phyloP scores from a whole-genome alignment of 2,329 filamentous ascomycete genomes.

The Aspergillus piperis region DNA sequence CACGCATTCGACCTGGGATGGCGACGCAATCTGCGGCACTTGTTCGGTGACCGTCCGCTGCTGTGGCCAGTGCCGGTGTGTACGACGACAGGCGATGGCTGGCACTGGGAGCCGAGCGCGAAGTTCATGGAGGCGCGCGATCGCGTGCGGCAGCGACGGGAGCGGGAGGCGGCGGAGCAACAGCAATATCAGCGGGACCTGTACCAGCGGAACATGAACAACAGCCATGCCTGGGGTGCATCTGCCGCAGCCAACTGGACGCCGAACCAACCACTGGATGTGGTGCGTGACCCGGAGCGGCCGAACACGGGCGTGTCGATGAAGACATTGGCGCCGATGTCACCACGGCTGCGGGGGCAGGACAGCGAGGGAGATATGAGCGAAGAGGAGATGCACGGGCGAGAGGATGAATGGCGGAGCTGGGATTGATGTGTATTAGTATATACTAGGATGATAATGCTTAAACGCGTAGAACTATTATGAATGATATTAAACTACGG shows the following conservation, averaged over 20 bases:
- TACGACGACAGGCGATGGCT: conserved; percentile 89
- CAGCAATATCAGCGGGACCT: conserved; percentile 38
- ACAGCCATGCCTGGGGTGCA: conserved; percentile 31
- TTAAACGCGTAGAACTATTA: too few relatives aligned
- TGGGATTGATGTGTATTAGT: conserved; percentile 34
- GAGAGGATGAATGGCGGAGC: conserved; percentile 42
- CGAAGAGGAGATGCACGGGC: conserved; percentile 8
- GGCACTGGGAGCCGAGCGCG: conserved; percentile 85
- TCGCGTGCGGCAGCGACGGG: conserved; percentile 30
- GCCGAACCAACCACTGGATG: conserved; percentile 21
- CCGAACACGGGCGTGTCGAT: conserved; percentile 46
- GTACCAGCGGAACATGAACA: conserved; percentile 38
- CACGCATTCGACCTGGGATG: conserved; percentile 92
- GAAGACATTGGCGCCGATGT: conserved; percentile 44
- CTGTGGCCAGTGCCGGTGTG: conserved; percentile 80
- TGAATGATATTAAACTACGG: not conserved
- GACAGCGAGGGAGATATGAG: not conserved
- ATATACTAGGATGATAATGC: too few relatives aligned
- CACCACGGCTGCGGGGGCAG: conserved; percentile 39
- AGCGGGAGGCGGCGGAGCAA: conserved; percentile 32
- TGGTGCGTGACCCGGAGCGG: conserved; percentile 29
- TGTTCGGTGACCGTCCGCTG: conserved; percentile 73
- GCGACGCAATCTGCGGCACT: conserved; percentile 73
- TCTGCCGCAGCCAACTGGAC: conserved; percentile 23
- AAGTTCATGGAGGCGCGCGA: conserved; percentile 69